phyloP scores from a whole-genome alignment of 352 stramenopile species.

The Labyrinthula sp. region DNA sequence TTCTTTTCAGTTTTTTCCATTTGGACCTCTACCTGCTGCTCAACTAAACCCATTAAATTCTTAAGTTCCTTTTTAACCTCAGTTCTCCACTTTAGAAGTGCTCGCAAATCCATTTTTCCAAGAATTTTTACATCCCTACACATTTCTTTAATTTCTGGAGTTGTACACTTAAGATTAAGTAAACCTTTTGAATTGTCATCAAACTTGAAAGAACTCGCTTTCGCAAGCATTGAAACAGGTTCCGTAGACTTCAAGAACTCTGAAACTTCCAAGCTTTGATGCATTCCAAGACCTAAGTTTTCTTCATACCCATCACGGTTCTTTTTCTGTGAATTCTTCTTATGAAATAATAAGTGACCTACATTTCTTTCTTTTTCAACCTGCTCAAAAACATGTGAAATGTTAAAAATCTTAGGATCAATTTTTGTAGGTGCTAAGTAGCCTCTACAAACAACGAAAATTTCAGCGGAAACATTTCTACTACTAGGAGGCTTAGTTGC shows the following conservation, averaged over 20 bases:
- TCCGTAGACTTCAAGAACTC: constrained; percentile 64
- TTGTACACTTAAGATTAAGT: constrained; percentile 49
- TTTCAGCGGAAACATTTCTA: constrained; percentile 94
- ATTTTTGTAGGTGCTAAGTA: constrained; percentile 88
- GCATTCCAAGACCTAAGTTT: constrained; percentile 51
- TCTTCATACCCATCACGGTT: constrained; percentile 83
- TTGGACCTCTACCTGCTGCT: constrained; percentile 20
- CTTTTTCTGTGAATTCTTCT: constrained; percentile 81
- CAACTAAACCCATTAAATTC: too few relatives aligned
- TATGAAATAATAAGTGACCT: constrained; percentile 82
- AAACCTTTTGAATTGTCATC: constrained; percentile 51
- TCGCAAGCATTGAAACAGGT: constrained; percentile 78
- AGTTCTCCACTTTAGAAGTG: constrained; percentile 80
- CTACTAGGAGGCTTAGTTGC: constrained; percentile 92
- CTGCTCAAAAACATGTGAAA: constrained; percentile 88
- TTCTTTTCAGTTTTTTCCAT: constrained; percentile 17
- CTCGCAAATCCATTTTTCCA: constrained; percentile 90
- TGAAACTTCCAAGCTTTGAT: constrained; percentile 51
- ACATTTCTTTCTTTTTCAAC: constrained; percentile 10
- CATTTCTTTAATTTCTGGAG: constrained; percentile 49
- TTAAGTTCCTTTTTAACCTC: constrained; percentile 48
- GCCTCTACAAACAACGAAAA: constrained; percentile 89
- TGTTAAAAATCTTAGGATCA: constrained; percentile 86
- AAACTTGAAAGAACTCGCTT: constrained; percentile 61
- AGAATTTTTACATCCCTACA: constrained; percentile 84